Evolutionary conservation across 768 basidiomycete species (phyloP).

Genomic region (Podaxis mareebaensis): DNA sequence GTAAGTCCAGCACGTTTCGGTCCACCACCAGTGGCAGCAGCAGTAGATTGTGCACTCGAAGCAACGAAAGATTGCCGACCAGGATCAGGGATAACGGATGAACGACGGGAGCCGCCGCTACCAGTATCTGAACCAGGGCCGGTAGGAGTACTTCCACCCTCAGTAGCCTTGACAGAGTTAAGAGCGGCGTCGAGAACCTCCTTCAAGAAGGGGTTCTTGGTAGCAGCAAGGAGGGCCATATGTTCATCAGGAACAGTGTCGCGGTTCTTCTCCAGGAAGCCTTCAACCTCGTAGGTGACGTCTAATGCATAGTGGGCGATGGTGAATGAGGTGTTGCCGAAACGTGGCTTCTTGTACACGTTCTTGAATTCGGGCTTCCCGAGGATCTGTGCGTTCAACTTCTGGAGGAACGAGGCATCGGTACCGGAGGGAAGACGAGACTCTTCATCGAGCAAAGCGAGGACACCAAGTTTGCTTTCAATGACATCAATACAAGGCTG

Average conservation of each 20-base stretch:
- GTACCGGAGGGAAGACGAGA: slow-evolving; percentile 94
- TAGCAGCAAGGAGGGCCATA: slow-evolving; percentile 80
- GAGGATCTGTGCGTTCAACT: slow-evolving; percentile 80
- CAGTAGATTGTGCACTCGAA: slow-evolving; percentile 35
- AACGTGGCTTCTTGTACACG: slow-evolving; percentile 98
- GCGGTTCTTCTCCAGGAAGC: slow-evolving; percentile 98
- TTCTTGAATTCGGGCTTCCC: slow-evolving; percentile 81
- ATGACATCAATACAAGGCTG: slow-evolving; percentile 99
- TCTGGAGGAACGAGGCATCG: slow-evolving; percentile 90
- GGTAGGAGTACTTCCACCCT: slow-evolving; percentile 71
- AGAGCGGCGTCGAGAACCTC: slow-evolving; percentile 93
- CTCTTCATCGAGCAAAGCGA: slow-evolving; percentile 95
- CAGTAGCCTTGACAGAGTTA: slow-evolving; percentile 64
- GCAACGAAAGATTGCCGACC: slow-evolving; percentile 74
- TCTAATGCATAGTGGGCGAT: slow-evolving; percentile 98
- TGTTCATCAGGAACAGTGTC: slow-evolving; percentile 99
- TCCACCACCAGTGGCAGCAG: slow-evolving; percentile 36
- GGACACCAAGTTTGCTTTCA: slow-evolving; percentile 94
- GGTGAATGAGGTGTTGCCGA: slow-evolving; percentile 95
- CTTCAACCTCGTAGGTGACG: slow-evolving; percentile 97
- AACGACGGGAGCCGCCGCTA: slow-evolving; percentile 75
- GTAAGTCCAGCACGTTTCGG: slow-evolving; percentile 67
- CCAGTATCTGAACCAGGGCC: slow-evolving; percentile 78
- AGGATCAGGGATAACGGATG: slow-evolving; percentile 86
- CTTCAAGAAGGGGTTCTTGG: slow-evolving; percentile 91